These are phyloP conservation scores for Metschnikowia gruessii DNA, from an alignment of 805 yeast species.

Conservation along the genomic window DNA sequence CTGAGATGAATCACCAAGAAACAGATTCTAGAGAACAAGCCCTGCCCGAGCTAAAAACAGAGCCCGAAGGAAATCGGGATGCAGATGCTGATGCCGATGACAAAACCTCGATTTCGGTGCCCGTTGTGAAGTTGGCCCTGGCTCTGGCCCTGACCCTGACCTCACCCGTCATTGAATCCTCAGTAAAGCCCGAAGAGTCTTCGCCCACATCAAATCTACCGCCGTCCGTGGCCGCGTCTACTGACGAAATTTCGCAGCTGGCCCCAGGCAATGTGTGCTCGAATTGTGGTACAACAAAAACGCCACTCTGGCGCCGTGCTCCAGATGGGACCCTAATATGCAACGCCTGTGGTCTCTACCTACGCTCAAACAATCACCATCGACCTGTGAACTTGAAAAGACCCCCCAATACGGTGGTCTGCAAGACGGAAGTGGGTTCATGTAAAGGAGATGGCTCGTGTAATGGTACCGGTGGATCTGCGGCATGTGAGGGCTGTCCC, in stretches of 20 bases:
- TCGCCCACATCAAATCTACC: constrained; percentile 1
- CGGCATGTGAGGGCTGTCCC: constrained; percentile 80
- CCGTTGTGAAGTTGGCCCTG: neutral
- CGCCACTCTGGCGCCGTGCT: constrained; percentile 59
- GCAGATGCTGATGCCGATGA: too few relatives aligned
- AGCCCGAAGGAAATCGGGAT: neutral
- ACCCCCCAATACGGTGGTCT: constrained; percentile 48
- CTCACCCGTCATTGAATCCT: neutral
- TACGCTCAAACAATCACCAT: constrained; percentile 57
- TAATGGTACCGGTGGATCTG: constrained; percentile 84
- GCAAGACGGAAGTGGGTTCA: constrained; percentile 50
- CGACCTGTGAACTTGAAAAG: constrained; percentile 65
- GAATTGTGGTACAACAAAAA: constrained; percentile 54
- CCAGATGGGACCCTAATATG: constrained; percentile 55
- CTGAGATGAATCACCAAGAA: neutral
- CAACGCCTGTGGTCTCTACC: constrained; percentile 60
- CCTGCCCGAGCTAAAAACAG: neutral
- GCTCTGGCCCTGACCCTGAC: neutral
- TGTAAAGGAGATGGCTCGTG: constrained; percentile 78
- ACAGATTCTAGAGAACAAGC: neutral
- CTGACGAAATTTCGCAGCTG: neutral
- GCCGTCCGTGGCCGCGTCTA: neutral
- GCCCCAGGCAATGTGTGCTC: constrained; percentile 33
- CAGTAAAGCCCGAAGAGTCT: constrained; percentile 1
- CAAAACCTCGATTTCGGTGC: too few relatives aligned